Conservation (phyloP, 2,329 filamentous ascomycete genomes). For the Fusarium sp. region DNA sequence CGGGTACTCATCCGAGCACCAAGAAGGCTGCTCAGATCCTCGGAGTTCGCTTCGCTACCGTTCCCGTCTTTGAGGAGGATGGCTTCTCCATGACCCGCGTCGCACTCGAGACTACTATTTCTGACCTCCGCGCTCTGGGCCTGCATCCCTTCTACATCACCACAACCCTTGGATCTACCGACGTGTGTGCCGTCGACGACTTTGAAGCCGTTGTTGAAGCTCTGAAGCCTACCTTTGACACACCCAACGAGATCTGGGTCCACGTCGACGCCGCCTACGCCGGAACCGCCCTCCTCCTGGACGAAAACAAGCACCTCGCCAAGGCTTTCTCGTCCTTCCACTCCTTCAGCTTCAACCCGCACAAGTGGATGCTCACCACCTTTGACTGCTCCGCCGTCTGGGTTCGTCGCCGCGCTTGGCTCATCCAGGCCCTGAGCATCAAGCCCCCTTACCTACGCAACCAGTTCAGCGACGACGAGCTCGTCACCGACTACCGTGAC, state of each 20-base stretch:
- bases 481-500: constrained; percentile 95
- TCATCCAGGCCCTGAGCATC: constrained; percentile 84
- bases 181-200: constrained; percentile 88
- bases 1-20: constrained; percentile 84
- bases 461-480: constrained; percentile 80
- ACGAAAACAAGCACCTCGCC: constrained; percentile 81
- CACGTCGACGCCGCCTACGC: constrained; percentile 96
- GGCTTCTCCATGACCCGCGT: constrained; percentile 78
- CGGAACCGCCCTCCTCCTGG: constrained; percentile 83
- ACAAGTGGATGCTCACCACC: constrained; percentile 97
- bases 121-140: constrained; percentile 73
- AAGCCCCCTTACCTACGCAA: constrained; percentile 87
- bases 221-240: constrained; percentile 49
- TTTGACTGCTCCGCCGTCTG: constrained; percentile 89
- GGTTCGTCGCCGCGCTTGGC: constrained; percentile 78
- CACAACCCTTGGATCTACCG: constrained; percentile 85
- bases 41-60: constrained; percentile 81
- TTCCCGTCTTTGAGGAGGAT: constrained; percentile 72
- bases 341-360: constrained; percentile 95
- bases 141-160: constrained; percentile 90
- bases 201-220: constrained; percentile 74
- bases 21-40: constrained; percentile 90
- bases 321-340: constrained; percentile 76
- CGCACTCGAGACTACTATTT: constrained; percentile 71
- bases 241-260: constrained; percentile 77